Evolutionary conservation across 1,139 yeast species (phyloP), one percentile per base, ranked within the genome.

Genomic region (Saccharomyces pastorianus): DNA sequence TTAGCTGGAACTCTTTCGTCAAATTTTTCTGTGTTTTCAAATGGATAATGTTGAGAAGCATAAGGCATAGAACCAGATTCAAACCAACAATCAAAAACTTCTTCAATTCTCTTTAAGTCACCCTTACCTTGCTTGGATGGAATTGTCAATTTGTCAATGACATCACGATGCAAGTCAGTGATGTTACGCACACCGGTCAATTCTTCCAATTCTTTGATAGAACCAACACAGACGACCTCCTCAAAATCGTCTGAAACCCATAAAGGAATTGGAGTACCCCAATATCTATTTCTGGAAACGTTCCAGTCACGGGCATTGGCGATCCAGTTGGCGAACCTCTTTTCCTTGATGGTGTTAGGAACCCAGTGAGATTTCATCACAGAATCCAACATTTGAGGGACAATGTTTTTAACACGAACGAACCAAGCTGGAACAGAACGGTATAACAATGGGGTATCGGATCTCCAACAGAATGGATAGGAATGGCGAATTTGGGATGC

Each of bases 401-500:
- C 81, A 67, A 88, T 80, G 58, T 88, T 91, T 60, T 81, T 82
- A 56, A 93, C 86, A 71, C 96, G 87, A 57, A 93, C 95, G 66
- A 95, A 95, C 99, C 99, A 93, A 32, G 98, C 95, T 51, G 99
- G 99, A 60, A 93, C 97, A 49, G 96, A 84, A 76, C 96, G 85
- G 78, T 93, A 95, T 64, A 93, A 74, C 71, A 93, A 82, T 52
- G 99, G 99, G 46, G 99, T 95, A 71, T 93, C 99, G 3, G 98
- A 91, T 81, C 99, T 86, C 99, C 99, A 93, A 77, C 99, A 93
- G 85, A 93, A 93, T 66, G 99, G 99, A 73, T 93, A 93, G 72
- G 96, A 86, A 80, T 93, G 99, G 76, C 84, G 84, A 60, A 93
- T 78, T 77, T 93, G 98, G 49, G 89, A 77, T 58, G 83, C 85